These are phyloP conservation scores for Kwoniella pini DNA, from an alignment of 768 basidiomycete species.

Conservation along the genomic window DNA sequence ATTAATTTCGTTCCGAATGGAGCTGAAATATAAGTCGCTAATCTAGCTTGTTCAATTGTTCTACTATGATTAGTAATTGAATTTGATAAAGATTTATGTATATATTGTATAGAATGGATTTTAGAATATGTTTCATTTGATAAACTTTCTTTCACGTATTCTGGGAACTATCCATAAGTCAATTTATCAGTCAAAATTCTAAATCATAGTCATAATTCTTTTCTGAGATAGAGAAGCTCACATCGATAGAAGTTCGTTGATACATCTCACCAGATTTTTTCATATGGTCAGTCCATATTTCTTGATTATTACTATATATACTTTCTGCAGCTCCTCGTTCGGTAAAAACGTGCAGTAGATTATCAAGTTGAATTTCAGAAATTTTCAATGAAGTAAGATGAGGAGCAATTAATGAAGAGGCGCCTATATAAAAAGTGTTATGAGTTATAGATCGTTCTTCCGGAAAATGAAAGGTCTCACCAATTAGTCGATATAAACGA, in stretches of 20 bases:
- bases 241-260: slow-evolving; percentile 21
- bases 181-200: neutral
- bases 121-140: slow-evolving; percentile 44
- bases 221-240: slow-evolving; percentile 15
- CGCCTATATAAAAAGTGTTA: slow-evolving; percentile 7
- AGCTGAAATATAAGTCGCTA: neutral
- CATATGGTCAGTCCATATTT: slow-evolving; percentile 13
- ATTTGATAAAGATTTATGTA: slow-evolving; percentile 13
- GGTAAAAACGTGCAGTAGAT: slow-evolving; percentile 29
- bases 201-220: neutral
- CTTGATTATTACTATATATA: slow-evolving; percentile 11
- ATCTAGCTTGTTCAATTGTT: slow-evolving; percentile 17
- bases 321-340: slow-evolving; percentile 32
- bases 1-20: neutral
- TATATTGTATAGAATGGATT: slow-evolving; percentile 27
- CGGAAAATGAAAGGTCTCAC: slow-evolving; percentile 24
- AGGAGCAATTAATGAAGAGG: slow-evolving; percentile 3
- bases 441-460: too few species aligned
- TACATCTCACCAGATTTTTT: slow-evolving; percentile 32
- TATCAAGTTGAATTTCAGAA: slow-evolving; percentile 43
- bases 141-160: slow-evolving; percentile 35
- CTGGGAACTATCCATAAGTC: slow-evolving; percentile 21
- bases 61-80: slow-evolving; percentile 21
- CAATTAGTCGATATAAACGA: slow-evolving; percentile 41
- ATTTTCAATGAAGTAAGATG: slow-evolving; percentile 21